These are phyloP conservation scores for Didymella sp. DNA, from an alignment of 2,329 filamentous ascomycete species.

Conservation along the genomic window DNA sequence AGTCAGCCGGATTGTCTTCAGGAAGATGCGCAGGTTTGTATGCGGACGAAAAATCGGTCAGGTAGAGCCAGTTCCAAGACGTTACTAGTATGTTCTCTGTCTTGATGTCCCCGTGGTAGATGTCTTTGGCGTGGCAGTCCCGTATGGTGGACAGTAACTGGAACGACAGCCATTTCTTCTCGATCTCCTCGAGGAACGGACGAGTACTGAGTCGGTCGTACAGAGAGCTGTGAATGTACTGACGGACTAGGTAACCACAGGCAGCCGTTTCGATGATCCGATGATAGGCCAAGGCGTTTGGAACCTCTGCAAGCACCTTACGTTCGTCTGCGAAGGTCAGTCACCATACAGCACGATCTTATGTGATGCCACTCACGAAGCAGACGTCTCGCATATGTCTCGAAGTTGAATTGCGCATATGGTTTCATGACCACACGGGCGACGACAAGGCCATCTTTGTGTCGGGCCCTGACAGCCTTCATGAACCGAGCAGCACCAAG, in stretches of 20 bases:
- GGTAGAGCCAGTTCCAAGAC: slow-evolving; percentile 98
- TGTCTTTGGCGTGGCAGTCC: slow-evolving; percentile 85
- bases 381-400: slow-evolving; percentile 78
- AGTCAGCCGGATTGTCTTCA: slow-evolving; percentile 95
- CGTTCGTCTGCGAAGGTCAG: slow-evolving; percentile 70
- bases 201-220: slow-evolving; percentile 96
- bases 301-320: slow-evolving; percentile 77
- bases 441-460: slow-evolving; percentile 88
- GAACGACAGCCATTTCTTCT: slow-evolving; percentile 98
- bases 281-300: slow-evolving; percentile 90
- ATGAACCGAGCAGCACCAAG: slow-evolving; percentile 93
- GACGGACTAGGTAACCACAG: slow-evolving; percentile 90
- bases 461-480: slow-evolving; percentile 91
- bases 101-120: slow-evolving; percentile 98
- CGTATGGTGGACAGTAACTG: slow-evolving; percentile 90
- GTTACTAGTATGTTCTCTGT: slow-evolving; percentile 96
- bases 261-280: slow-evolving; percentile 89
- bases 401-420: slow-evolving; percentile 79
- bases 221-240: slow-evolving; percentile 94
- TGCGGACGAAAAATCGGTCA: slow-evolving; percentile 94
- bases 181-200: slow-evolving; percentile 94
- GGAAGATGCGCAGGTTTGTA: slow-evolving; percentile 95
- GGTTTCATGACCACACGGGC: slow-evolving; percentile 96
- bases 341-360: background rate
- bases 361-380: slow-evolving; percentile 64